These are phyloP conservation scores for Talaromyces wortmannii DNA, from an alignment of 495 filamentous ascomycete species.

Conservation along the genomic window DNA sequence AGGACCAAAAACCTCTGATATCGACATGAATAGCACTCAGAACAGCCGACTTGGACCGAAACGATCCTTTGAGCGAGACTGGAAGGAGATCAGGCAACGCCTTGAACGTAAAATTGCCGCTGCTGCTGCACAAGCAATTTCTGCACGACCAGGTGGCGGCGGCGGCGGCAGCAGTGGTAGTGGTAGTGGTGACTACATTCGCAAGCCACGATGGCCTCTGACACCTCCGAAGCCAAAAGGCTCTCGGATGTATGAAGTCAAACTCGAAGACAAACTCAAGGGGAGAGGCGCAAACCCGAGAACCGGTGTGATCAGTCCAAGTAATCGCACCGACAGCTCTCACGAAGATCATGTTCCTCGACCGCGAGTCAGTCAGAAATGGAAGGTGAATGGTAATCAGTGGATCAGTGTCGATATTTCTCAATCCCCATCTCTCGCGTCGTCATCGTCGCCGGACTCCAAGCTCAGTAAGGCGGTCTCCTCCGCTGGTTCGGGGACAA, in stretches of 20 bases:
- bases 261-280: constrained; percentile 12
- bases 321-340: constrained; percentile 10
- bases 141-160: constrained; percentile 1
- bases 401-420: constrained; percentile 11
- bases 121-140: constrained; percentile 3
- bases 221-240: constrained; percentile 3
- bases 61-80: constrained; percentile 2
- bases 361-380: constrained; percentile 14
- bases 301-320: constrained; percentile 23
- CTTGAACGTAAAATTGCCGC: constrained; percentile 4
- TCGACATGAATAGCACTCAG: neutral
- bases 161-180: neutral
- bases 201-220: constrained; percentile 1
- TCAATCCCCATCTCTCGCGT: constrained; percentile 12
- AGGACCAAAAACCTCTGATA: neutral
- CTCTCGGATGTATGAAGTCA: neutral
- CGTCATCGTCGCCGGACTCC: constrained; percentile 1
- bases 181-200: neutral
- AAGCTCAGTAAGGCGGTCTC: constrained; percentile 2
- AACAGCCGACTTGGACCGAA: neutral
- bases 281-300: constrained; percentile 16
- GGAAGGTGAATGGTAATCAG: constrained; percentile 17
- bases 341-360: constrained; percentile 3
- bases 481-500: constrained; percentile 1
- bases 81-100: constrained; percentile 6